Conservation (phyloP, 2,329 filamentous ascomycete genomes). For the Alternaria sp. region DNA sequence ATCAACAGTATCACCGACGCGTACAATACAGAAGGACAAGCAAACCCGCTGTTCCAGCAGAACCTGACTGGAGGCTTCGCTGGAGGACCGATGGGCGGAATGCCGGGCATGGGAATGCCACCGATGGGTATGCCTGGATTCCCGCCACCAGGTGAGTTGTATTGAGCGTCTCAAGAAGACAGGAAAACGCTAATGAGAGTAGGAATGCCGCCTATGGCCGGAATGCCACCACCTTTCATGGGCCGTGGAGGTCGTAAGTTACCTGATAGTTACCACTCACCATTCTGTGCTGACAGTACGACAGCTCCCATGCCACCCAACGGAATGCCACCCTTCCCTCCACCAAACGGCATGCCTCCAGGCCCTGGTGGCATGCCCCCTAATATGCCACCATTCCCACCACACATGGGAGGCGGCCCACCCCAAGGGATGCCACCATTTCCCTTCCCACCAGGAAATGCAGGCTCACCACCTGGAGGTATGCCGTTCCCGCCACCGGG, state of each 20-base stretch:
- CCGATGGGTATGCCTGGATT: conserved; percentile 35
- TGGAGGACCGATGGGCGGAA: conserved; percentile 38
- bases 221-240: conserved; percentile 53
- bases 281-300: conserved; percentile 8
- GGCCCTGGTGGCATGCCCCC: conserved; percentile 40
- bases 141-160: conserved; percentile 31
- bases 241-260: conserved; percentile 53
- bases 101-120: conserved; percentile 34
- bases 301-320: conserved; percentile 43
- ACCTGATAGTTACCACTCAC: not conserved
- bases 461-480: conserved; percentile 45
- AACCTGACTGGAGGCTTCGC: conserved; percentile 60
- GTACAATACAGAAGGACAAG: conserved; percentile 92
- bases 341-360: conserved; percentile 47
- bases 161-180: not conserved
- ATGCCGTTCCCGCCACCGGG: conserved; percentile 34
- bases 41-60: conserved; percentile 77
- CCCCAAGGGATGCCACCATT: conserved; percentile 43
- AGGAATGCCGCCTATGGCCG: conserved; percentile 43
- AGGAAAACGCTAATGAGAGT: conserved; percentile 20
- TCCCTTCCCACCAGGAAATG: conserved; percentile 38
- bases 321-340: conserved; percentile 44
- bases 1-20: conserved; percentile 98
- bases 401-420: conserved; percentile 38
- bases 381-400: conserved; percentile 52